Conservation (phyloP, 2,329 filamentous ascomycete species). For the Penicillium sp. region DNA sequence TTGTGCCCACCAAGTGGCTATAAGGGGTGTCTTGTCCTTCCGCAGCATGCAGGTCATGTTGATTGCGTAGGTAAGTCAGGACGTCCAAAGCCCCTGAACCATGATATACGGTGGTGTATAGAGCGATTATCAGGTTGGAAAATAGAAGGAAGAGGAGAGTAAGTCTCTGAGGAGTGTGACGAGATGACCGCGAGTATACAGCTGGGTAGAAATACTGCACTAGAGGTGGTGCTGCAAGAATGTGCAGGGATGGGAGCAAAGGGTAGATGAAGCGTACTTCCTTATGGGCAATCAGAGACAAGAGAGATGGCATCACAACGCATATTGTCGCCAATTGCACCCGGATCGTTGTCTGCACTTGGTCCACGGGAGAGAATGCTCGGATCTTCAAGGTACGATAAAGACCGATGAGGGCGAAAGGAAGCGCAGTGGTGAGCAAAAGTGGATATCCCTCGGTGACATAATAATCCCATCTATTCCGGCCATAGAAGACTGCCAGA, state of each 20-base stretch:
- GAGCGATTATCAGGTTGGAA: slow-evolving; percentile 67
- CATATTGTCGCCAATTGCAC: slow-evolving; percentile 59
- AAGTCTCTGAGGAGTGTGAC: slow-evolving; percentile 46
- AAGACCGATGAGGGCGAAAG: slow-evolving; percentile 68
- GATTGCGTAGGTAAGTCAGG: slow-evolving; percentile 68
- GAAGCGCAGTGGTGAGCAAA: slow-evolving; percentile 77
- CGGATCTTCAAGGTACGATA: slow-evolving; percentile 49
- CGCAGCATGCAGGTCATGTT: slow-evolving; percentile 63
- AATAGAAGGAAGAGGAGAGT: slow-evolving; percentile 60
- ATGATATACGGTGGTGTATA: slow-evolving; percentile 73
- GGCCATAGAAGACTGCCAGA: slow-evolving; percentile 88
- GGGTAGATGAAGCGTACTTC: slow-evolving; percentile 97
- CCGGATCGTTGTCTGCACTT: slow-evolving; percentile 40
- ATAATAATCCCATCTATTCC: slow-evolving; percentile 90
- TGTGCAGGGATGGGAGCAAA: slow-evolving; percentile 78
- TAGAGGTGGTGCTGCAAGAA: slow-evolving; percentile 70
- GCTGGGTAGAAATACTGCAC: slow-evolving; percentile 61
- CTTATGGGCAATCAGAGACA: slow-evolving; percentile 87
- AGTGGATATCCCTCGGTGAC: slow-evolving; percentile 84
- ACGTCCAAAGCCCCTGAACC: slow-evolving; percentile 76
- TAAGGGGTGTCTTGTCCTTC: slow-evolving; percentile 15
- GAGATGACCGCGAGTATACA: slow-evolving; percentile 31
- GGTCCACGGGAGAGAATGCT: slow-evolving; percentile 31
- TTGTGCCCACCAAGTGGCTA: background rate
- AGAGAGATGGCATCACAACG: slow-evolving; percentile 56